Base-by-base conservation (phyloP, 495 filamentous ascomycete species). In the Penicillium taxi region DNA sequence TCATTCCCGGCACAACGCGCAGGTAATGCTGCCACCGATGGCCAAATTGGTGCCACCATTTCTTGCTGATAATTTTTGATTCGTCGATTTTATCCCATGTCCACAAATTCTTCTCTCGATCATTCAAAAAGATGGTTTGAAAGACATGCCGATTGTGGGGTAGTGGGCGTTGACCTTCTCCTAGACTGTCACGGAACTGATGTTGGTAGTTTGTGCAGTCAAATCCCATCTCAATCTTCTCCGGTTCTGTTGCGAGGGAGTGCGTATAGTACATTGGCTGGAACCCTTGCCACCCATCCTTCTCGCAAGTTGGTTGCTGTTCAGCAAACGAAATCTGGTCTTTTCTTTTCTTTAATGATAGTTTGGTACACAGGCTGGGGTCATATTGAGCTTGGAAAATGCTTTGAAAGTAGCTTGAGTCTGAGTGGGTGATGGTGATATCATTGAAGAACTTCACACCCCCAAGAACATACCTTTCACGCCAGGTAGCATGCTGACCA, bases 11-110 rank as follows among this genome's bases (percentile, higher is more conserved):
- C 25, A 86, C 76, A 5, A 90, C 86, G 6, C 80, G 68, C 0
- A 80, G 55, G 54, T 88, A 90, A 52, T 93, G 86, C 42, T 83
- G 82, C 73, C 77, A 89, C 23, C 76, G 66, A 50, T 93, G 86
- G 13, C 84, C 82, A 15, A 89, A 75, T 53, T 89, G 85, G 51
- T 89, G 85, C 85, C 86, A 90, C 82, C 81, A 86, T 47, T 89
- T 82, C 32, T 67, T 65, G 8, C 73, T 63, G 25, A 93, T 84
- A 20, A 89, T 70, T 44, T 83, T 87, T 28, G 55, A 55, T 37
- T 72, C 51, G 47, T 81, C 75, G 37, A 93, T 89, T 44, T 81
- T 72, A 38, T 77, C 65, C 42, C 79, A 76, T 0, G 78, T 81
- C 84, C 85, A 89, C 1, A 89, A 55, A 24, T 79, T 56, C 21